These are phyloP conservation scores for Coprinopsis strossmayeri DNA, from an alignment of 768 basidiomycete species.

Conservation along the genomic window DNA sequence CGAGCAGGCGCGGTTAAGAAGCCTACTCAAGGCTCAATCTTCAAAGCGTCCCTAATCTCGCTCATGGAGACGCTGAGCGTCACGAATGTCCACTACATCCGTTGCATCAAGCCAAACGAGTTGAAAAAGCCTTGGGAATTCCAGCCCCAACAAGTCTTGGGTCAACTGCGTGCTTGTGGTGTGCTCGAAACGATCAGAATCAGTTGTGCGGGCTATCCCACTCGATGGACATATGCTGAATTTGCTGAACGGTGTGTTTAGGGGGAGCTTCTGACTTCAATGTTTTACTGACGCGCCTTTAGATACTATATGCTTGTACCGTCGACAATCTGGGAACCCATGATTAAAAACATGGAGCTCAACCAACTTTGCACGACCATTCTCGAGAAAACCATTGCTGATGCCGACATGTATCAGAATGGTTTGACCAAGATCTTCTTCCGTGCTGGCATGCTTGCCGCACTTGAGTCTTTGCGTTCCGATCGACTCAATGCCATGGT, in stretches of 20 bases:
- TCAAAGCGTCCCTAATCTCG: constrained; percentile 89
- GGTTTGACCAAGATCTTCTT: constrained; percentile 99
- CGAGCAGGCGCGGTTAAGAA: constrained; percentile 69
- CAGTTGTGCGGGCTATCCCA: constrained; percentile 97
- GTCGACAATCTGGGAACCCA: constrained; percentile 79
- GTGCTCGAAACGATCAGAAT: constrained; percentile 98
- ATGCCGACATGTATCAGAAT: constrained; percentile 94
- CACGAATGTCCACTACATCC: constrained; percentile 98
- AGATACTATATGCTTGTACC: constrained; percentile 97
- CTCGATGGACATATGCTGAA: constrained; percentile 97
- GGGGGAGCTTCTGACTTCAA: background rate
- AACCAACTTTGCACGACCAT: constrained; percentile 78
- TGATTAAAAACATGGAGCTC: constrained; percentile 79
- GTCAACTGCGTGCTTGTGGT: constrained; percentile 95
- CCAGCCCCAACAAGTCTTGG: constrained; percentile 88
- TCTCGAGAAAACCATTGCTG: constrained; percentile 80
- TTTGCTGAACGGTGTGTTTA: constrained; percentile 85
- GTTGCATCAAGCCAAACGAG: constrained; percentile 99
- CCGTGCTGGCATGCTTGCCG: constrained; percentile 97
- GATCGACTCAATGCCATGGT: constrained; percentile 85
- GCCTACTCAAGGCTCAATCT: constrained; percentile 96
- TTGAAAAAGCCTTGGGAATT: constrained; percentile 96
- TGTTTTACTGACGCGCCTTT: constrained; percentile 8
- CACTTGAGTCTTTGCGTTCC: constrained; percentile 85
- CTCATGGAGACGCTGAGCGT: constrained; percentile 97